Evolutionary conservation across 2,329 filamentous ascomycete genomes (phyloP), one percentile per base, ranked within the genome.

Genomic region (Penicillium sp.): DNA sequence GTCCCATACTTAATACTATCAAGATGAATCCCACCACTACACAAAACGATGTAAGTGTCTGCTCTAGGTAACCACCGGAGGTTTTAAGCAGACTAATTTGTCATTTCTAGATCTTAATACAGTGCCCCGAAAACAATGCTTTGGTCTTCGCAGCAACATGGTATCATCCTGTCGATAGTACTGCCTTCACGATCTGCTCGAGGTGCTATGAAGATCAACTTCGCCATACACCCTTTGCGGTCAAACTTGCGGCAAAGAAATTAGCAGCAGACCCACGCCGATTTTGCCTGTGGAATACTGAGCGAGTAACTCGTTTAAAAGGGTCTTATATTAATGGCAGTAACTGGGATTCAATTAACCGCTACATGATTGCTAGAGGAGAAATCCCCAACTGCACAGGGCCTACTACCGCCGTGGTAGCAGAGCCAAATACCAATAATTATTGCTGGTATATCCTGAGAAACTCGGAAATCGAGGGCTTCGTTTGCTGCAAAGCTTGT

Each of bases 401-500:
- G n/a, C 33, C 46, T 1, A 26, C n/a, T n/a, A 33, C 7, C 12
- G 21, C 42, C 16, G 12, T 47, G 9, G n/a, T 4, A 30, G 8
- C 46, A 20, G 52, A 42, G 14, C 40, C 55, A 1, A 51, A 4
- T 12, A 47, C 23, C 5, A n/a, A n/a, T 45, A 40, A 42, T 28
- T 57, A 57, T 21, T 33, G 43, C 18, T 57, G 48, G 55, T 52
- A 57, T 35, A 47, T 43, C 28, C 28, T 50, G 8, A 21, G 24
- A 20, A 52, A 57, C 43, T 23, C 23, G 14, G 55, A 57, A 47
- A 52, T 57, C 14, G 30, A 46, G 3, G 55, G 49, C 2, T 57
- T 57, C 16, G 55, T 47, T 7, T 57, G 55, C 49, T 57, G 55
- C 35, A 30, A 52, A 42, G 55, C 24, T 12, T 57, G 55, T 38